Conservation (phyloP, 345 rosid species). For the Pseudoturritis turrita region DNA sequence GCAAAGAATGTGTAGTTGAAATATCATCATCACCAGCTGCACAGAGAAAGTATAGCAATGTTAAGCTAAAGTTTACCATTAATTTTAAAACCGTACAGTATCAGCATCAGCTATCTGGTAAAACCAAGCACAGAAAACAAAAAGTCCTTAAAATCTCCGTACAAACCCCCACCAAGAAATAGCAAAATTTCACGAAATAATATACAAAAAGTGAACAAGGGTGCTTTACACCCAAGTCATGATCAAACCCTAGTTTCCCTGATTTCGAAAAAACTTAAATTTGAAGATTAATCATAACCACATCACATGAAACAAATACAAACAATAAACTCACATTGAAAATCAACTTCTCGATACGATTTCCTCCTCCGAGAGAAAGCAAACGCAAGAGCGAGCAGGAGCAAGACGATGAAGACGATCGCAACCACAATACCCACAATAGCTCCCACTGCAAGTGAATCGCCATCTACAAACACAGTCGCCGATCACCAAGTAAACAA, state of each 20-base stretch:
- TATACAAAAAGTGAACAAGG: too few species aligned
- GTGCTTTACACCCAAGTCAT: background rate
- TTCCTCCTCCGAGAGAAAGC: background rate
- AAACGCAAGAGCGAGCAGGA: slow-evolving; percentile 8
- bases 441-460: slow-evolving; percentile 6
- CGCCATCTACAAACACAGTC: slow-evolving; percentile 15
- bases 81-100: too few species aligned
- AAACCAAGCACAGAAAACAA: too few species aligned
- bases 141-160: too few species aligned
- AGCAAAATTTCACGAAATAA: too few species aligned
- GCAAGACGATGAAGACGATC: background rate
- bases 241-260: background rate
- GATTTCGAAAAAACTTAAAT: background rate
- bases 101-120: too few species aligned
- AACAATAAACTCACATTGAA: slow-evolving; percentile 11
- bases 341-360: slow-evolving; percentile 3
- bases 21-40: slow-evolving; percentile 39
- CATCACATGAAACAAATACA: background rate
- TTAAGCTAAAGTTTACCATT: background rate
- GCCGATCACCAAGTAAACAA: too few species aligned
- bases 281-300: background rate
- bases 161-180: too few species aligned
- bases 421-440: slow-evolving; percentile 5
- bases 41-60: background rate
- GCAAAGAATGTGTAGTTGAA: slow-evolving; percentile 36